These are phyloP conservation scores for Chaetomiaceae sp. DNA, from an alignment of 2,329 filamentous ascomycete genomes.

Conservation along the genomic window DNA sequence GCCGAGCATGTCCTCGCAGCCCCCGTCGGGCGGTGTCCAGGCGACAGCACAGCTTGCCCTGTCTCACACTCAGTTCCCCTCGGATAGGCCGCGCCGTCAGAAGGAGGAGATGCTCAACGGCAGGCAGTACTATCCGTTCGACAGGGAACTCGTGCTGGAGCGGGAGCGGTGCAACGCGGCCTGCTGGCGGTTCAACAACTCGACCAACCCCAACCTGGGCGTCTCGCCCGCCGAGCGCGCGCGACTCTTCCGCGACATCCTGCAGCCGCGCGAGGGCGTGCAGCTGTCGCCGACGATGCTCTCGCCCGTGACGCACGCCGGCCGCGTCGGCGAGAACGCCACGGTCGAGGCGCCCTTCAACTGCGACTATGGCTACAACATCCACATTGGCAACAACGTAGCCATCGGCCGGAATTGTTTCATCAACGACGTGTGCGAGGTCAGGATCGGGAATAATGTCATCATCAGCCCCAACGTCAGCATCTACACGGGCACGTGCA, in stretches of 20 bases:
- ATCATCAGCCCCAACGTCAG: slow-evolving; percentile 81
- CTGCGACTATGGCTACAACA: slow-evolving; percentile 92
- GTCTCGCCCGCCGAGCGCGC: slow-evolving; percentile 65
- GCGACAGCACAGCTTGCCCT: slow-evolving; percentile 57
- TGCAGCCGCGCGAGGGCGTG: slow-evolving; percentile 57
- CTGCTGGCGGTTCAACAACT: slow-evolving; percentile 82
- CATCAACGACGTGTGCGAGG: slow-evolving; percentile 79
- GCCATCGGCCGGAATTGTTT: slow-evolving; percentile 78
- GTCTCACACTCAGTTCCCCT: slow-evolving; percentile 48
- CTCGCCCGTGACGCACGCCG: slow-evolving; percentile 50
- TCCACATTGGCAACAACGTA: slow-evolving; percentile 80
- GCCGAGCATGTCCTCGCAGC: slow-evolving; percentile 27
- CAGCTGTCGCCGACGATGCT: slow-evolving; percentile 52
- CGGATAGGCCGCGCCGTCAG: slow-evolving; percentile 52
- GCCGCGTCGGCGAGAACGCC: slow-evolving; percentile 67
- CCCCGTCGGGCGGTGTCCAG: slow-evolving; percentile 44
- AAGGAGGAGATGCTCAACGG: slow-evolving; percentile 88
- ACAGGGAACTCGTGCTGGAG: slow-evolving; percentile 73
- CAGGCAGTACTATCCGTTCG: slow-evolving; percentile 73
- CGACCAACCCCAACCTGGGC: slow-evolving; percentile 67
- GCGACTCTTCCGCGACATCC: slow-evolving; percentile 66
- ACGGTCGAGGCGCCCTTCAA: slow-evolving; percentile 83
- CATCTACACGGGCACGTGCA: slow-evolving; percentile 71
- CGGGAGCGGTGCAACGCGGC: slow-evolving; percentile 79
- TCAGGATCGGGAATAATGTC: slow-evolving; percentile 74